Base-by-base conservation (phyloP, 169 alveolate genomes). In the Besnoitia besnoiti region DNA sequence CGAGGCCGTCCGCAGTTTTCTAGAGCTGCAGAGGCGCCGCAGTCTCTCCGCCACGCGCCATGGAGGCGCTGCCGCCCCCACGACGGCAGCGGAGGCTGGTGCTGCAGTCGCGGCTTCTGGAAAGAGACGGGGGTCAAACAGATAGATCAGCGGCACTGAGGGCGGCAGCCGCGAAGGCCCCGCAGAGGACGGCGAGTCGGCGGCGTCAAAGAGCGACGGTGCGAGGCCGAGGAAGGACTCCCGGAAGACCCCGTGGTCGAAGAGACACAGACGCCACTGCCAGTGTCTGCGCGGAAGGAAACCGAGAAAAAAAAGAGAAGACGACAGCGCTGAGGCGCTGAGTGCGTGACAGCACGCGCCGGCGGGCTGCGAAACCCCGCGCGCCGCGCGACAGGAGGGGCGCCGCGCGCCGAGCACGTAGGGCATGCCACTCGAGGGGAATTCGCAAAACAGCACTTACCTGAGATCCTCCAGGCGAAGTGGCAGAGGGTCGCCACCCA, bases 201-300 rank as follows among this genome's bases (percentile, higher is more conserved):
- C n/a, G 3, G 42, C 39, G n/a, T 67, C 80, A 42, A 30, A 35
- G 8, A 67, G 44, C 44, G 42, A 35, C 10, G 80, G 39, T 21
- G 46, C 39, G 10, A 67, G 80, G n/a, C 46, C 12, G 24, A 67
- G 80, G 10, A 67, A 2, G 46, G 39, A 5, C 21, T 67, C 80
- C 10, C 80, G 40, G 80, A 67, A 67, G 10, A 1, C 44, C 10
- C 44, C 80, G 44, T 67, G 80, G 80, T 67, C 80, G 44, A 0
- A 21, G 12, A 67, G 80, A 67, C 44, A 67, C 39, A 67, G 80
- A 24, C 80, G 39, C 80, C 80, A 67, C 47, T n/a, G 80, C 80
- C 80, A 67, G 80, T 30, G 80, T 42, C 80, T 67, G 80, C 14
- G 21, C 7, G n/a, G 35, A 61, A 7, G 33, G 10, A 30, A 16